phyloP scores from a whole-genome alignment of 1,284 basidiomycete genomes.

The Pterulicium gracile region DNA sequence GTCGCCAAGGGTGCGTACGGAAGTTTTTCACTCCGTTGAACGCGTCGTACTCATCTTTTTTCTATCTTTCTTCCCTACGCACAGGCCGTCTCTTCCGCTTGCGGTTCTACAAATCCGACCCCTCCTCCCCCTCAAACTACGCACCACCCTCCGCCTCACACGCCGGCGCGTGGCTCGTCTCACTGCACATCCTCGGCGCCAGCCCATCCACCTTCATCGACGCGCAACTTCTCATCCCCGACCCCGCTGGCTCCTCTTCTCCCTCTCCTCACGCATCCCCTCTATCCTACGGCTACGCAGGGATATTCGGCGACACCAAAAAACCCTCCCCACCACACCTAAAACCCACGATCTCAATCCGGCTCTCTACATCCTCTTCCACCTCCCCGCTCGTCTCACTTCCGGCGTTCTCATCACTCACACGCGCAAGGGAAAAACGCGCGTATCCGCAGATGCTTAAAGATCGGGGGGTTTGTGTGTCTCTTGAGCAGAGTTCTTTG shows the following conservation, averaged over 20 bases:
- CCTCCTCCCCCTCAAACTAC: conserved; percentile 10
- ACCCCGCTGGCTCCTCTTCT: conserved; percentile 18
- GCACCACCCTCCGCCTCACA: conserved; percentile 15
- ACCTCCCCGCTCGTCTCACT: conserved; percentile 10
- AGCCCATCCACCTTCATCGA: conserved; percentile 54
- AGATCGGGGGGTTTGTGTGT: conserved; percentile 22
- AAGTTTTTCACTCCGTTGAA: too few relatives aligned
- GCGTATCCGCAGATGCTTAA: background rate
- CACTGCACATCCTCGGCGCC: conserved; percentile 41
- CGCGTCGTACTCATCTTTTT: conserved; percentile 1
- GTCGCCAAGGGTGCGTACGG: conserved; percentile 48
- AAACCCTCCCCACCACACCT: conserved; percentile 15
- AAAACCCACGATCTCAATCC: conserved; percentile 29
- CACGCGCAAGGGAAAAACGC: background rate
- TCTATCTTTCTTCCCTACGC: background rate
- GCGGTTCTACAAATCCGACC: conserved; percentile 32
- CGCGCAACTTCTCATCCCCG: conserved; percentile 41
- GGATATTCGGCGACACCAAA: conserved; percentile 6
- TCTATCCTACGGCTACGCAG: conserved; percentile 7
- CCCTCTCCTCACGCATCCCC: conserved; percentile 10
- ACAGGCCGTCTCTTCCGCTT: conserved; percentile 38
- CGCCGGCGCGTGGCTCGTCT: conserved; percentile 43
- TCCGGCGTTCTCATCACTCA: conserved; percentile 8
- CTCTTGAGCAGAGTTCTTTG: conserved; percentile 30
- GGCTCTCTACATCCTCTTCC: conserved; percentile 27